These are phyloP conservation scores for Yamadazyma songkhlaensis DNA, from an alignment of 1,139 yeast species.

Conservation along the genomic window DNA sequence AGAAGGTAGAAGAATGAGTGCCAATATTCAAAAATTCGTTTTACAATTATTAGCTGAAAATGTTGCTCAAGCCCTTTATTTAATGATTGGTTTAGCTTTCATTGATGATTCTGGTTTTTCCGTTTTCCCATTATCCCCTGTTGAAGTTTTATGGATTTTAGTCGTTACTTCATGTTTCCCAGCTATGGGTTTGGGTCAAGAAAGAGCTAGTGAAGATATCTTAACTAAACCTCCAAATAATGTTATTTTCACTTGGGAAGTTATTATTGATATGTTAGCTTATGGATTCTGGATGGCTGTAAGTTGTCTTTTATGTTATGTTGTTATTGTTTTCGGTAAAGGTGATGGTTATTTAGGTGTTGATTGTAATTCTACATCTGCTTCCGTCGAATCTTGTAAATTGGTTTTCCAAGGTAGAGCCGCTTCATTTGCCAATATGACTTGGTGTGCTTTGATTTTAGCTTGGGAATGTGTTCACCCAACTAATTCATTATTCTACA, in stretches of 20 bases:
- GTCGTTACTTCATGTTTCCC: conserved; percentile 81
- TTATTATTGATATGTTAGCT: conserved; percentile 68
- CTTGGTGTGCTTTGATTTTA: conserved; percentile 83
- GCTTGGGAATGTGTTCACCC: conserved; percentile 92
- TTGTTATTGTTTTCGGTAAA: conserved; percentile 60
- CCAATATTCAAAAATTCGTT: conserved; percentile 80
- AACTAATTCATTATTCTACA: conserved; percentile 67
- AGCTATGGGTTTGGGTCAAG: conserved; percentile 84
- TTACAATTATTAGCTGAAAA: conserved; percentile 75
- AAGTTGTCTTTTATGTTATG: conserved; percentile 67
- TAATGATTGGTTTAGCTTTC: conserved; percentile 71
- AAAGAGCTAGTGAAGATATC: conserved; percentile 62
- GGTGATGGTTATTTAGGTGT: conserved; percentile 69
- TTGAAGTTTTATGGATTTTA: conserved; percentile 77
- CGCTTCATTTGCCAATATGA: conserved; percentile 78
- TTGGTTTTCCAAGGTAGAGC: conserved; percentile 79
- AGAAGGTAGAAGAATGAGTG: conserved; percentile 81
- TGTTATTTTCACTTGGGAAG: conserved; percentile 67
- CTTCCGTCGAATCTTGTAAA: conserved; percentile 38
- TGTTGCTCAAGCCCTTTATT: conserved; percentile 72
- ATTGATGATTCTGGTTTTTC: conserved; percentile 57
- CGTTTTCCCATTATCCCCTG: conserved; percentile 77
- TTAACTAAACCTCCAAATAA: conserved; percentile 66
- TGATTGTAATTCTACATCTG: conserved; percentile 49
- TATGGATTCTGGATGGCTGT: conserved; percentile 76